Evolutionary conservation across 139 green algal genomes (phyloP).

Genomic region (Micromonas commoda): DNA sequence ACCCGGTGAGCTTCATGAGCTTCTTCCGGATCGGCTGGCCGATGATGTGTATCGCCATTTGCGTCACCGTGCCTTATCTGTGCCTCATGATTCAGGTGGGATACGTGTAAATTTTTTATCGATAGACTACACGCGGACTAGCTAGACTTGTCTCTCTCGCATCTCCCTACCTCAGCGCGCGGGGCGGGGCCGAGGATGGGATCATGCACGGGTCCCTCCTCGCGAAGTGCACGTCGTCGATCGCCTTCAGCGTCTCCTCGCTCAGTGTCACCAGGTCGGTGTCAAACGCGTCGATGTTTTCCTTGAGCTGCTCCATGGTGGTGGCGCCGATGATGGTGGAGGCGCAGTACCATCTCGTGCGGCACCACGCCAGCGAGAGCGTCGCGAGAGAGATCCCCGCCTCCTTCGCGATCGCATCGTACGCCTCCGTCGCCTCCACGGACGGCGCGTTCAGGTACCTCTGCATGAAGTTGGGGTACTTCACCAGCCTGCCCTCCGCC

Average conservation of each 20-base stretch:
- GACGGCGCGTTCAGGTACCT: slow-evolving; percentile 23
- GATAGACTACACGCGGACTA: neutral
- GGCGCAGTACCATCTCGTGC: slow-evolving; percentile 53
- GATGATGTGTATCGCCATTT: slow-evolving; percentile 31
- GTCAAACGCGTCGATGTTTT: slow-evolving; percentile 47
- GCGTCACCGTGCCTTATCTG: slow-evolving; percentile 24
- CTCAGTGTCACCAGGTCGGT: neutral
- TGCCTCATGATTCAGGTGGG: neutral
- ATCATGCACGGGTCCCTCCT: neutral
- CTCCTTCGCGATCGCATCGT: slow-evolving; percentile 56
- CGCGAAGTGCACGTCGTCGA: slow-evolving; percentile 15
- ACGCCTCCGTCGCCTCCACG: slow-evolving; percentile 43
- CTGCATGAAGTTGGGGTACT: slow-evolving; percentile 30
- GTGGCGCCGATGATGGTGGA: slow-evolving; percentile 86
- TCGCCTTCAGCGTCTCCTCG: slow-evolving; percentile 13
- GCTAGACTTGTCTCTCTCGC: neutral
- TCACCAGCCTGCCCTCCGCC: slow-evolving; percentile 26
- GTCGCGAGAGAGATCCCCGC: slow-evolving; percentile 46
- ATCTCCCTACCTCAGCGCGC: neutral
- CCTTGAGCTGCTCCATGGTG: slow-evolving; percentile 72
- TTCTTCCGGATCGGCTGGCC: slow-evolving; percentile 28
- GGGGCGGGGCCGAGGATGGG: too few species aligned
- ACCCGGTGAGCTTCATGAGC: slow-evolving; percentile 21
- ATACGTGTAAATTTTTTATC: neutral
- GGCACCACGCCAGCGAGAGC: slow-evolving; percentile 74